Evolutionary conservation across 257 asterid genomes (phyloP), one percentile per base, ranked within the genome.

Genomic region (Perilla frutescens): DNA sequence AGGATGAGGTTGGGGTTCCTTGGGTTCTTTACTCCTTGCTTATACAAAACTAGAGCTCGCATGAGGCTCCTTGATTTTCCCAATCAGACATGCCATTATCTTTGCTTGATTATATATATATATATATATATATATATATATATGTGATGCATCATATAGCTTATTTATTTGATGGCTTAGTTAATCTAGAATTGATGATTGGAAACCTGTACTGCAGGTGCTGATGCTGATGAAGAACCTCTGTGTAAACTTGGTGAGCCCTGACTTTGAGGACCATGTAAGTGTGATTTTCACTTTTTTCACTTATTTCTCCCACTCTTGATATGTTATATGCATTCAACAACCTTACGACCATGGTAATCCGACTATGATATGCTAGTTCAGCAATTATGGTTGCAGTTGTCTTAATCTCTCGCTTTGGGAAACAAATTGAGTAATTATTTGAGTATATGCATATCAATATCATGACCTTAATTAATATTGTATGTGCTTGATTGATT

Each of bases 181-280:
- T 29, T 6, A 57, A 20, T 47, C 51, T 32, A 3, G 1, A 40
- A 57, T 50, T 74, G 54, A 74, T 7, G 66, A 48, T 43, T 65
- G 36, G 48, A 55, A n/a, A 45, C 32, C 32, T 40, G 66, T 49
- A 14, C 67, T 72, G 73, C 89, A 93, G 97, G 90, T 81, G 54
- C 45, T 89, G 77, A 79, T 82, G 93, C 66, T 93, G 92, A 91
- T 91, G 97, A 85, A 80, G 81, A 93, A 93, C 84, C 96, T 93
- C 1, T 79, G 92, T 3, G 80, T 55, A 82, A 93, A 93, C 78
- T 82, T 93, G 75, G 68, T 66, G 80, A 89, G 85, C 86, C 96
- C 97, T 8, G 96, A 91, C 64, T 93, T 89, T 62, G 91, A 93
- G 87, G 84, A 84, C 78, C 90, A 90, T 74, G 96, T 89, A 81